These are phyloP conservation scores for Aspergillus texensis DNA, from an alignment of 2,329 filamentous ascomycete species.

Conservation along the genomic window DNA sequence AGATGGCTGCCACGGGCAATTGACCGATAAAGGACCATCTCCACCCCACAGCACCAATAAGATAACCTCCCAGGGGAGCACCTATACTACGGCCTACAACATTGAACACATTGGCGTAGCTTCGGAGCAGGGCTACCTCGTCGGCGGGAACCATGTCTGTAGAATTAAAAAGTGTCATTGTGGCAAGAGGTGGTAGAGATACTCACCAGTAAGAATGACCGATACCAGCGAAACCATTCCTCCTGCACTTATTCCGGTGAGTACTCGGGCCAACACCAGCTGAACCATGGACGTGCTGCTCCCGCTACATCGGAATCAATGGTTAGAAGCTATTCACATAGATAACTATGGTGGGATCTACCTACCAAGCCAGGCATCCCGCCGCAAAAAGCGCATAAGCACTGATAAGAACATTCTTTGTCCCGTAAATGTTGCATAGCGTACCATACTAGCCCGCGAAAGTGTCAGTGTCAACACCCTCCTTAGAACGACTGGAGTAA, in stretches of 20 bases:
- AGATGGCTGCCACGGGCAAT: slow-evolving; percentile 56
- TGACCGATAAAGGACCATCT: slow-evolving; percentile 67
- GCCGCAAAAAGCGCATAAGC: slow-evolving; percentile 36
- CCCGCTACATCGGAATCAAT: slow-evolving; percentile 7
- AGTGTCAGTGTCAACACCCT: neutral
- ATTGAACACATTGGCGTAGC: slow-evolving; percentile 50
- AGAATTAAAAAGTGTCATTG: neutral
- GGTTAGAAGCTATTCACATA: neutral
- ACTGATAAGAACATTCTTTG: slow-evolving; percentile 42
- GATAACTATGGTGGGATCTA: neutral
- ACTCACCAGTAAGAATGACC: slow-evolving; percentile 40
- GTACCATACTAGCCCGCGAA: slow-evolving; percentile 40
- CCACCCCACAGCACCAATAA: slow-evolving; percentile 73
- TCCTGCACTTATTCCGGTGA: slow-evolving; percentile 42
- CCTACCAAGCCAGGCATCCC: slow-evolving; percentile 27
- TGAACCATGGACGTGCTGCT: slow-evolving; percentile 17
- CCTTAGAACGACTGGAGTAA: neutral
- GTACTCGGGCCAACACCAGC: slow-evolving; percentile 37
- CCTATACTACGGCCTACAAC: slow-evolving; percentile 56
- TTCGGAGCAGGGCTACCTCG: slow-evolving; percentile 47
- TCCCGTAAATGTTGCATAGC: slow-evolving; percentile 50
- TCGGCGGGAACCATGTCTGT: slow-evolving; percentile 47
- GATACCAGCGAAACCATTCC: slow-evolving; percentile 44
- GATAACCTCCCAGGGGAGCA: slow-evolving; percentile 69
- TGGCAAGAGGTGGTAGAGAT: neutral